Evolutionary conservation across 768 basidiomycete genomes (phyloP).

Genomic region (Lactifluus subvellereus): DNA sequence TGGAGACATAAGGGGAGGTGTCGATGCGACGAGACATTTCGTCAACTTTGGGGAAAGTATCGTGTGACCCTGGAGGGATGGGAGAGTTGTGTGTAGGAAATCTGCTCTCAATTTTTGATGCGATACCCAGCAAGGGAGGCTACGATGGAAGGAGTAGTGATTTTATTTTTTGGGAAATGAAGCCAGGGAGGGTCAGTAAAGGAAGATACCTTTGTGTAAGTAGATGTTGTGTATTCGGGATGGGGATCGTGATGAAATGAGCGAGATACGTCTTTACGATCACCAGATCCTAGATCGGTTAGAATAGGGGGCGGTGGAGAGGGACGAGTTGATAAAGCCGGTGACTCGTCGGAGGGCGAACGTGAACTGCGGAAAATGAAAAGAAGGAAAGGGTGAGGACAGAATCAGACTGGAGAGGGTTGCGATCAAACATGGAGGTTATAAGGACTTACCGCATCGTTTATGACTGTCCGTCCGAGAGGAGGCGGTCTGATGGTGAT

Average conservation of each 20-base stretch:
- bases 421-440: constrained; percentile 13
- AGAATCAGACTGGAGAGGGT: constrained; percentile 1
- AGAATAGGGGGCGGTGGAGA: constrained; percentile 13
- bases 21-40: constrained; percentile 52
- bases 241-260: constrained; percentile 17
- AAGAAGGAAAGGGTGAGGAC: constrained; percentile 13
- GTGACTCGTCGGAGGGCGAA: constrained; percentile 15
- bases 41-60: constrained; percentile 19
- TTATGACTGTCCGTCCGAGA: constrained; percentile 17
- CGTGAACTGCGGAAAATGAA: constrained; percentile 15
- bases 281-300: constrained; percentile 19
- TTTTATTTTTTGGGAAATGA: not conserved
- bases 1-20: constrained; percentile 26
- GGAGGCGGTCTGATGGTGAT: constrained; percentile 21
- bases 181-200: not conserved
- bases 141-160: not conserved
- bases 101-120: constrained; percentile 1
- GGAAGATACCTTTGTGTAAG: constrained; percentile 8
- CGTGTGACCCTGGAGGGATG: constrained; percentile 22
- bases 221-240: not conserved
- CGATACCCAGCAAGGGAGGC: not conserved
- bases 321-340: constrained; percentile 13
- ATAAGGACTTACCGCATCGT: constrained; percentile 25
- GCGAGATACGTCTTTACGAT: constrained; percentile 14
- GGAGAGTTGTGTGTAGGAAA: not conserved